A percentile compares a stretch with the other conserved stretches of the same genome.
Evolutionary conservation across 257 asterid genomes (phyloP).

Genomic region (Linderniella brevidens): DNA sequence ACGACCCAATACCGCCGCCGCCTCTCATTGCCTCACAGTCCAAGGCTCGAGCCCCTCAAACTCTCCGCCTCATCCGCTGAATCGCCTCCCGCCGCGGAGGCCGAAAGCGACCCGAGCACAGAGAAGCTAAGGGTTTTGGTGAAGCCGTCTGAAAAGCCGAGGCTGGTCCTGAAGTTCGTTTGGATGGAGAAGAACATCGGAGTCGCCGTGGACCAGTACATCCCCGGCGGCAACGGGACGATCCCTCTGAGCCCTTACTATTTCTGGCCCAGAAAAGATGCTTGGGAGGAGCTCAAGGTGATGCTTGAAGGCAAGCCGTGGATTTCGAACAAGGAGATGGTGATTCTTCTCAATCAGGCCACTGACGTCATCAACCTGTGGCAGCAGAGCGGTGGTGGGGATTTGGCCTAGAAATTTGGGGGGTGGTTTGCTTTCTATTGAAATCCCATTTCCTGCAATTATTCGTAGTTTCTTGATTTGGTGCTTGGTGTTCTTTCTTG

Average conservation of each 20-base stretch:
- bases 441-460: background rate
- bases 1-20: no score
- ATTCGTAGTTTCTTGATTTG: background rate
- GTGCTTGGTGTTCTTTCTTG: no score
- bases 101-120: background rate
- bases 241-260: conserved; percentile 34
- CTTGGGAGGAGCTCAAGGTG: conserved; percentile 32
- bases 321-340: conserved; percentile 27
- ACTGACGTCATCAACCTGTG: conserved; percentile 38
- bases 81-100: background rate
- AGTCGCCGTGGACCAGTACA: conserved; percentile 27
- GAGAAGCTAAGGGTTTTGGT: conserved; percentile 22
- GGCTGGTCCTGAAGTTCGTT: conserved; percentile 31
- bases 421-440: background rate
- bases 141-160: conserved; percentile 26
- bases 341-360: conserved; percentile 32
- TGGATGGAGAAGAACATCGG: conserved; percentile 49
- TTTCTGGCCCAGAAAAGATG: conserved; percentile 41
- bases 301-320: conserved; percentile 27
- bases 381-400: conserved; percentile 22
- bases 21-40: no score
- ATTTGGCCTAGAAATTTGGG: conserved; percentile 5
- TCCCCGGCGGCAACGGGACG: conserved; percentile 26
- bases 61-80: conserved; percentile 10
- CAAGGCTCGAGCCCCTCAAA: conserved; percentile 4